Evolutionary conservation across 2,329 filamentous ascomycete genomes (phyloP), one percentile per base, ranked within the genome.

Genomic region (Ramularia endophylla): DNA sequence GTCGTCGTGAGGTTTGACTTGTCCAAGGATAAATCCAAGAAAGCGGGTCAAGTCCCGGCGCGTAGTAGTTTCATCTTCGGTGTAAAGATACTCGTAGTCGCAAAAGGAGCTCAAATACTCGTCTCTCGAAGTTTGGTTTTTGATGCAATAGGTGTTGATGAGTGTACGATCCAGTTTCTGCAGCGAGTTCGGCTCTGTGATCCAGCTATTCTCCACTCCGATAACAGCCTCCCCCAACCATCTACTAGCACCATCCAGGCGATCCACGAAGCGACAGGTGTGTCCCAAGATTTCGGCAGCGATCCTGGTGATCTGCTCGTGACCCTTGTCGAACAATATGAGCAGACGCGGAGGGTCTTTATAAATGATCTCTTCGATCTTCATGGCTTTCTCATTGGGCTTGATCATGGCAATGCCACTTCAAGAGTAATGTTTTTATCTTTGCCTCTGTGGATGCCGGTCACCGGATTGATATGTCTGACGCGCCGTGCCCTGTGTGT

Each of bases 1-100:
- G 42, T 85, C 81, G 53, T 84, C 80, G 59, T 94, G 85, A 41
- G 84, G 83, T 56, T 78, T 82, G 50, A 83, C 81, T 65, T 92
- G 86, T 8, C 87, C 87, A 18, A 92, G 69, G 5, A 84, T 81
- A 58, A 92, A 82, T 5, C 85, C 85, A 18, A 88, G 75, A 58
- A 89, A 92, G 27, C 87, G 78, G 8, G 85, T 79, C 33, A 92
- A 68, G 58, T 92, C 85, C 42, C 85, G 75, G 19, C 86, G 78
- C 1, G 82, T 76, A 7, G 74, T 72, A 8, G 32, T 17, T 8
- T 34, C 9, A 4, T n/a, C 18, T 48, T 81, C 76, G 3, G 83
- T 85, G 66, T 92, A 94, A 15, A 94, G 72, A 53, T 90, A 92
- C 61, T 94, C 87, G 65, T 90, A 92, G 65, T 92, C 85, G 66